phyloP scores from a whole-genome alignment of 805 yeast genomes.

The Wickerhamomyces alni region DNA sequence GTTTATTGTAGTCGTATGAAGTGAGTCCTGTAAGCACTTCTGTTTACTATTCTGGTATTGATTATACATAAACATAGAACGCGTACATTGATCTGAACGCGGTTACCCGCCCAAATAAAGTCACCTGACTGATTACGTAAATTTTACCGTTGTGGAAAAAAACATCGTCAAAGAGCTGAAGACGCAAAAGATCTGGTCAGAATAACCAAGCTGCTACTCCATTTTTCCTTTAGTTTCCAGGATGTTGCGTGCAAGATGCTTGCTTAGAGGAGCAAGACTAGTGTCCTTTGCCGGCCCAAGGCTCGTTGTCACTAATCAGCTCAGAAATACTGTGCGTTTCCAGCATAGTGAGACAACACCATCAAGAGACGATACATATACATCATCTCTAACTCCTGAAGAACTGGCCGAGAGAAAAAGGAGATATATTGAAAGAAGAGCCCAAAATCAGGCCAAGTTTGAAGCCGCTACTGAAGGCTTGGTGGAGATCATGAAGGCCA shows the following conservation, averaged over 20 bases:
- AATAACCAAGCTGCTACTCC: background rate
- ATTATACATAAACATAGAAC: too few relatives aligned
- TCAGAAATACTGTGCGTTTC: background rate
- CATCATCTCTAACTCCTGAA: too few relatives aligned
- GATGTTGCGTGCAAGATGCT: background rate
- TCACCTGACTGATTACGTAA: too few relatives aligned
- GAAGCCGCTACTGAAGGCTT: background rate
- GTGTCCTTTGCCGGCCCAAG: background rate
- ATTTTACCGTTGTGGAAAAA: background rate
- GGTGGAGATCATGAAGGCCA: background rate
- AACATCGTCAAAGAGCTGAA: background rate
- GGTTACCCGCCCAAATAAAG: too few relatives aligned
- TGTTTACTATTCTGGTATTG: too few relatives aligned
- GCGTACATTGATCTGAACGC: too few relatives aligned
- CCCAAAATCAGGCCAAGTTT: background rate
- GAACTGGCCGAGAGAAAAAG: background rate
- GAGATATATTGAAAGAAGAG: too few relatives aligned
- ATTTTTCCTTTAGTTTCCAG: background rate
- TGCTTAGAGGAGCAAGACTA: background rate
- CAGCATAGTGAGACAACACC: constrained; percentile 12
- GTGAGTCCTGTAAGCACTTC: too few relatives aligned
- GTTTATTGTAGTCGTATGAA: background rate
- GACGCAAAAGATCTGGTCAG: background rate
- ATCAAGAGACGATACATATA: background rate
- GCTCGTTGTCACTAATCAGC: background rate